Base-by-base conservation (phyloP, 2,329 filamentous ascomycete species). In the Penicillium sp. region DNA sequence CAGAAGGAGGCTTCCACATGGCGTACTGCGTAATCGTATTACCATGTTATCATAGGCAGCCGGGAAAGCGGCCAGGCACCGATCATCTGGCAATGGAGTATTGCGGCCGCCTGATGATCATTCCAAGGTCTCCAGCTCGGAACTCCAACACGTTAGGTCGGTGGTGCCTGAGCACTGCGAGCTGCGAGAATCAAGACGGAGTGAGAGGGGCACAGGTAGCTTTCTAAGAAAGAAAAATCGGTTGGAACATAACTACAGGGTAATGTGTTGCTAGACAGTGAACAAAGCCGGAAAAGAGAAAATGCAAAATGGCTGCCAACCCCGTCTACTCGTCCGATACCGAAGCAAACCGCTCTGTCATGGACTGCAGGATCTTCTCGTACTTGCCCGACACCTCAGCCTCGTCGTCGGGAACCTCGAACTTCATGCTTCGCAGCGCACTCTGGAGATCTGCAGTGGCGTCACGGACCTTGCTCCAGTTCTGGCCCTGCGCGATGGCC, bases 311-410 rank as follows among this genome's bases (percentile, higher is more conserved):
- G 29, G 33, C 28, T 23, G 19, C 29, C 39, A 34, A 19, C 25
- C 32, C 21, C 44, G 38, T 54, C 62, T 89, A 98, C 79, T 97
- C 91, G 70, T 98, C 93, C 65, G 87, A 81, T 45, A 98, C 91
- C 26, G 89, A 84, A 34, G 93, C 93, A 72, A 98, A 98, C 75
- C 95, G 95, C 74, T 98, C 93, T 57, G 86, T 83, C 89, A 98
- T 91, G 58, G 81, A 77, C 72, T 94, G 87, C 58, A 93, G 78
- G 57, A 97, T 81, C 57, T 82, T 83, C 77, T 97, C 93, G 69
- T 97, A 98, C 87, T 90, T 96, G 79, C 90, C 91, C 58, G 72
- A 76, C 50, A 98, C 78, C 43, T 68, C 77, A 45, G 93, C 84
- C 73, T 96, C 75, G 42, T 98, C 87, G 36, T 79, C 79, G 4